Conservation (phyloP, 2,329 filamentous ascomycete species). For the Alternaria arborescens region DNA sequence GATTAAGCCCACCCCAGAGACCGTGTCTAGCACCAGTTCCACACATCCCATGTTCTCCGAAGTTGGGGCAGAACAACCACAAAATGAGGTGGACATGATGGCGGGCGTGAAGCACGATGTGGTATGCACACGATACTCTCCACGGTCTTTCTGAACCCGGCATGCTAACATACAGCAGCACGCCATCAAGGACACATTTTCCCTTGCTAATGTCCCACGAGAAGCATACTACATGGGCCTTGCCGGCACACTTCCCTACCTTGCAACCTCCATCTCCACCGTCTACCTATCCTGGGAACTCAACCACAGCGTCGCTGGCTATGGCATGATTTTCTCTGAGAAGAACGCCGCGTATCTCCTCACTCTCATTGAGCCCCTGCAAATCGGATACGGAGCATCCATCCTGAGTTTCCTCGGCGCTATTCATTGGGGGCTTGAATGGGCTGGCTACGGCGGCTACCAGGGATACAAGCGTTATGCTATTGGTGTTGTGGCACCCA, state of each 20-base stretch:
- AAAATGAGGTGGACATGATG: slow-evolving; percentile 57
- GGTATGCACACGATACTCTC: slow-evolving; percentile 29
- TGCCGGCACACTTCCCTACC: slow-evolving; percentile 68
- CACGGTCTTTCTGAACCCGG: accelerated
- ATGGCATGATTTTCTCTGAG: slow-evolving; percentile 70
- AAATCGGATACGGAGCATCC: slow-evolving; percentile 89
- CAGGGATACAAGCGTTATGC: slow-evolving; percentile 82
- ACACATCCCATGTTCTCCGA: slow-evolving; percentile 54
- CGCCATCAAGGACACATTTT: slow-evolving; percentile 61
- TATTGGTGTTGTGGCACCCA: slow-evolving; percentile 80
- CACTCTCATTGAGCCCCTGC: slow-evolving; percentile 80
- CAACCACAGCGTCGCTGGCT: slow-evolving; percentile 71
- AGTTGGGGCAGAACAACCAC: slow-evolving; percentile 43
- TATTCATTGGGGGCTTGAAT: slow-evolving; percentile 93
- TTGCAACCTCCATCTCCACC: slow-evolving; percentile 83
- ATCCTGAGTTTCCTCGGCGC: slow-evolving; percentile 95
- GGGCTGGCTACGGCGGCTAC: slow-evolving; percentile 71
- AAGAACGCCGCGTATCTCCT: slow-evolving; percentile 77
- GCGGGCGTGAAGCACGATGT: slow-evolving; percentile 53
- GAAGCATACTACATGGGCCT: slow-evolving; percentile 61
- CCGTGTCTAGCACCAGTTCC: slow-evolving; percentile 67
- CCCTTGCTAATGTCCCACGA: slow-evolving; percentile 55
- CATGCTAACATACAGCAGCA: slow-evolving; percentile 38
- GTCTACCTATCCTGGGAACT: slow-evolving; percentile 85
- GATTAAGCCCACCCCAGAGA: slow-evolving; percentile 67